Percentiles rank a stretch among this genome's conserved stretches.
Evolutionary conservation across 2,329 filamentous ascomycete genomes (phyloP).

Genomic region (Fusarium sp.): DNA sequence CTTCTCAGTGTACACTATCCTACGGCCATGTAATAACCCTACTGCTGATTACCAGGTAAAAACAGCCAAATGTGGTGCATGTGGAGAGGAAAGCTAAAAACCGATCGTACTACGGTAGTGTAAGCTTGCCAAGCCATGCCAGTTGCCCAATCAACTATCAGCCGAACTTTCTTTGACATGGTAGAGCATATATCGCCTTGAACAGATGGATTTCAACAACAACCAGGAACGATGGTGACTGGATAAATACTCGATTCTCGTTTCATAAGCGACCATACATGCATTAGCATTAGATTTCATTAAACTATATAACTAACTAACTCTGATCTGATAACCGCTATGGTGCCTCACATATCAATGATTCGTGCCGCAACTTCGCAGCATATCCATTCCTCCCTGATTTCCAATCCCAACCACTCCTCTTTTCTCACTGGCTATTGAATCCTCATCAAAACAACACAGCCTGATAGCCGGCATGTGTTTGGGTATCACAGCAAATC

Average conservation of each 20-base stretch:
- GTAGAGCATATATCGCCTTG: background rate
- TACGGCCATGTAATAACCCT: background rate
- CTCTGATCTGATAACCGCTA: slow-evolving; percentile 8
- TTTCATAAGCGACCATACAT: background rate
- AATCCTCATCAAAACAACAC: slow-evolving; percentile 32
- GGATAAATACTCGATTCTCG: no score
- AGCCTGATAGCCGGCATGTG: slow-evolving; percentile 44
- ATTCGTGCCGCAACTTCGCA: slow-evolving; percentile 1
- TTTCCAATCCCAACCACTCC: slow-evolving; percentile 7
- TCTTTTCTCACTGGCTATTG: background rate
- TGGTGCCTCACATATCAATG: slow-evolving; percentile 1
- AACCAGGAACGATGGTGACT: no score
- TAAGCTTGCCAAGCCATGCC: slow-evolving; percentile 10
- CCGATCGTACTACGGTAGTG: slow-evolving; percentile 18
- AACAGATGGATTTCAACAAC: background rate
- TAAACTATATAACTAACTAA: slow-evolving; percentile 26
- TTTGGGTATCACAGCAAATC: slow-evolving; percentile 49
- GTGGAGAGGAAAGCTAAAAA: slow-evolving; percentile 22
- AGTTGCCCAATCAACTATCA: slow-evolving; percentile 47
- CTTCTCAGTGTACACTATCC: background rate
- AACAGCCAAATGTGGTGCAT: background rate
- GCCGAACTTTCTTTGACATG: slow-evolving; percentile 4
- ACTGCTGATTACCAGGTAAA: slow-evolving; percentile 15
- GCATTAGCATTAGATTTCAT: slow-evolving; percentile 41
- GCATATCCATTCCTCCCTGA: slow-evolving; percentile 6